Evolutionary conservation across 2,329 filamentous ascomycete species (phyloP), one percentile per base, ranked within the genome.

Genomic region (Leptodontidium sp.): DNA sequence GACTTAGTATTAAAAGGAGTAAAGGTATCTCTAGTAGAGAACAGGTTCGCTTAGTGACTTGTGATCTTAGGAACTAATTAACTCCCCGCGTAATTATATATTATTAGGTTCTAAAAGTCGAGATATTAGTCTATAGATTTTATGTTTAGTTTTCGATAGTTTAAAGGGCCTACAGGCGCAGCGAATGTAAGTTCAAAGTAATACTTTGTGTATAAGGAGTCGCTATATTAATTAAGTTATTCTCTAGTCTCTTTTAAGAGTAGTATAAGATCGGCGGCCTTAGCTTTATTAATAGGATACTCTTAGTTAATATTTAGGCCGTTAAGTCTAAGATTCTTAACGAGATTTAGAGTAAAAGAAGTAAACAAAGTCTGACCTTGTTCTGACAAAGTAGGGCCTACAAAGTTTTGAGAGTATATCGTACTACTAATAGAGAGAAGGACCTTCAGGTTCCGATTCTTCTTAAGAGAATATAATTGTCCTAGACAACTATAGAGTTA

Each of bases 371-470:
- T 15, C 8, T 69, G 62, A 21, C 58, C 88, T 2, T 82, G 79
- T 0, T 85, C 84, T 0, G 89, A 91, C 68, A 86, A 88, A 7
- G 89, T 88, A 0, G 90, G 89, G 0, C 82, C 81, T 0, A 91
- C 84, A 78, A 97, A 95, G 79, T 93, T 92, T 45, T 62, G 9
- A 1, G 91, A 93, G 81, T 93, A 96, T 0, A 91, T 93, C 91
- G 91, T 95, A 49, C 93, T 93, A 64, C 93, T 93, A 71, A 97
- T 93, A 59, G 88, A 92, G 5, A 97, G 84, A 32, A 96, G 82
- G 1, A 91, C 84, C 78, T 96, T 96, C 61, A 97, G 79, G 61
- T 92, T 87, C n/a, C 93, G 88, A 79, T 97, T 90, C 78, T 93
- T 89, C 81, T 97, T 97, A 50, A 93, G 83, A n/a, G n/a, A n/a